Evolutionary conservation across 1,139 yeast genomes (phyloP), one percentile per base, ranked within the genome.

Genomic region (Saccharomycopsis crataegensis): DNA sequence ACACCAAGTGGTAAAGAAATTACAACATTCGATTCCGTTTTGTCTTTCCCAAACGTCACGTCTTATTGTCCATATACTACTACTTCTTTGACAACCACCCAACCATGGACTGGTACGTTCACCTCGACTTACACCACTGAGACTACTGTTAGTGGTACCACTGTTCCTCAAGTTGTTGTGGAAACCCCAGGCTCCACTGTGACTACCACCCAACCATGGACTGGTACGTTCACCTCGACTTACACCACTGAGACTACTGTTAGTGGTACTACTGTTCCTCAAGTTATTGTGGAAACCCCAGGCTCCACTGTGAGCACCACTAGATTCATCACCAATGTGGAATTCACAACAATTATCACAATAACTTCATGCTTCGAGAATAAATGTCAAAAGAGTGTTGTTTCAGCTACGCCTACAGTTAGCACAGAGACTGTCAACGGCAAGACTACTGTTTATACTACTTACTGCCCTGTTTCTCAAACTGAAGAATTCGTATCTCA

Each of bases 1-100:
- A 54, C 56, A 43, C 63, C 65, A 14, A 38, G 52, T 36, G 62
- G 63, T 6, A 36, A 2, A 1, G 49, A 54, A 32, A 43, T 52
- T 22, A 56, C 53, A 31, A 52, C 52, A 34, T 50, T 46, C 32
- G 45, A 34, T 38, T 14, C 41, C 28, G 44, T 44, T 36, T 44
- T 14, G 32, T 34, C 48, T n/a, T 32, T 34, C 36, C 8, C 45
- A n/a, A 14, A 8, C 7, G 40, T 45, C n/a, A 8, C 37, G 8
- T 8, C 37, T 34, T 34, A 34, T 11, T n/a, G 37, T 16, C n/a
- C 43, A n/a, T 9, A 38, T 17, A 45, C 37, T 8, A 43, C 43
- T 9, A 37, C 36, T 37, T 45, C 42, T 8, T 36, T 41, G n/a
- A 50, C 47, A 11, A 49, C 55, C 11, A 55, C 59, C n/a, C 42